Evolutionary conservation across 176 grass and related monocot species (phyloP), one percentile per base, ranked within the genome.

Genomic region (Otatea glauca): DNA sequence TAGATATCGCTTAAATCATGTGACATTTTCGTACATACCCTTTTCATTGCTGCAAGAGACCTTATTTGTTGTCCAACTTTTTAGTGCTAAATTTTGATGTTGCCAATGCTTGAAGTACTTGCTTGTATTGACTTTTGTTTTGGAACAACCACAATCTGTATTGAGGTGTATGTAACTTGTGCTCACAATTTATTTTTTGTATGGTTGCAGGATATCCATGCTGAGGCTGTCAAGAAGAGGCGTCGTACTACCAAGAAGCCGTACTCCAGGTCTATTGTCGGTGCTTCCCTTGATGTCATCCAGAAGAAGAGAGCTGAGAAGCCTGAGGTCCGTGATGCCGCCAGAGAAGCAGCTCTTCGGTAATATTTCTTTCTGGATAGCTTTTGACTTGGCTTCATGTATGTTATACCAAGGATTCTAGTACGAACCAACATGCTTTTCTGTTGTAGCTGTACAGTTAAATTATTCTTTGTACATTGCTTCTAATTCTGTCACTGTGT

Each of bases 221-320:
- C 61, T 39, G 85, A 87, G 72, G 50, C 78, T 68, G 61, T 65
- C 47, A 87, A 81, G 71, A 87, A 81, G 85, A 87, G 77, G 70
- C 70, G 78, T 6, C 85, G 78, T 43, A 47, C 85, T 37, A 87
- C 85, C 10, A 87, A 81, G 70, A 87, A 67, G 48, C 77, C 59
- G 0, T 74, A 87, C 50, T 87, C 85, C 35, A 81, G 85, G 70
- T 87, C 85, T 18, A 81, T 87, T 58, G 78, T 87, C 1, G 78
- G 85, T 38, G 78, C 85, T 47, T 81, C 60, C 24, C 78, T 87
- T 42, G 85, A 87, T 25, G 78, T 75, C 20, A 81, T 87, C 63
- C 78, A 87, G 65, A 87, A 87, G 85, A 87, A 58, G 77, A 81
- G 85, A 87, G 62, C 85, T 17, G 85, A 87, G 49, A 87, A 87